Evolutionary conservation across 2,329 filamentous ascomycete genomes (phyloP).

Genomic region (Xylaria sp.): DNA sequence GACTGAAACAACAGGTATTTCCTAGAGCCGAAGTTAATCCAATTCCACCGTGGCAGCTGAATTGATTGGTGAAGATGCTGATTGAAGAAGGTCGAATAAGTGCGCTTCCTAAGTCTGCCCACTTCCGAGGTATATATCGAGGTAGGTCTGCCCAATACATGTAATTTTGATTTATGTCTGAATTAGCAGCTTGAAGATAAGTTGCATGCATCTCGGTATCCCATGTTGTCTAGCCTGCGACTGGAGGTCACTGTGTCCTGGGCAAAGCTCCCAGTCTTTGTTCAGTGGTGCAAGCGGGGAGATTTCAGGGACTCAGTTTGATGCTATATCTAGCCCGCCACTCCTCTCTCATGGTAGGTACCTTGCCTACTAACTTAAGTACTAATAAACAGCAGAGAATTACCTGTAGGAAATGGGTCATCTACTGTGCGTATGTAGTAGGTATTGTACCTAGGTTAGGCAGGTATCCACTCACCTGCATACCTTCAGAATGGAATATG

Average conservation of each 20-base stretch:
- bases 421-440: neutral
- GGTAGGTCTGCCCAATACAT: no score
- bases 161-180: no score
- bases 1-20: neutral
- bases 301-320: constrained; percentile 18
- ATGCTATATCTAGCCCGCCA: neutral
- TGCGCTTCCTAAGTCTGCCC: neutral
- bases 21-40: neutral
- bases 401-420: no score
- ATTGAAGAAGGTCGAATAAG: no score
- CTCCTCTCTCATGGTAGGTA: neutral
- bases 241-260: neutral
- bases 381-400: no score
- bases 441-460: neutral
- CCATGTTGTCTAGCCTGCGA: neutral
- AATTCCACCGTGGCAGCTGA: no score
- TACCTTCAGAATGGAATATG: neutral
- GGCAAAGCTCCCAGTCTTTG: neutral
- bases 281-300: constrained; percentile 10
- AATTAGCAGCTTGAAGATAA: neutral
- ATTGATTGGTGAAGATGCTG: no score
- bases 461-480: neutral
- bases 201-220: neutral
- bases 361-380: no score
- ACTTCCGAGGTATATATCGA: neutral